Base-by-base conservation (phyloP, 441 rosid genomes). In the Lepidium campestre region DNA sequence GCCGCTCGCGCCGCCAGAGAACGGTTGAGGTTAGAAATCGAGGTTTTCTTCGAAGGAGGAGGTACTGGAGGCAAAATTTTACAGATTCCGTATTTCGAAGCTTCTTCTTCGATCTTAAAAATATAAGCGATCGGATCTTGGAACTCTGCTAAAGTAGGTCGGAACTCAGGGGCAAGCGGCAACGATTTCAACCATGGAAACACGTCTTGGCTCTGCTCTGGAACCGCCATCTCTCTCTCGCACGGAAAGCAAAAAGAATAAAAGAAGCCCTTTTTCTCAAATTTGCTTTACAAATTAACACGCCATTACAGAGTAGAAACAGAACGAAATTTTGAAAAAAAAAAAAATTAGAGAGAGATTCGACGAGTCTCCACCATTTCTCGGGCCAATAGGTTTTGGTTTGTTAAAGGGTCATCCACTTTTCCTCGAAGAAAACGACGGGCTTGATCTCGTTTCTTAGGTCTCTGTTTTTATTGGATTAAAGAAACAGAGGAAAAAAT, bases 121-220 rank as follows among this genome's bases (percentile, higher is more conserved):
- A 94, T 94, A 96, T 94, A 94, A 60, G 98, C 91, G 72, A 94
- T 94, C 72, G 98, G 98, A 91, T 94, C 98, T 88, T 91, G 99
- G 61, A 94, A 94, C 88, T 94, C 99, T 3, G 89, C 80, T 3
- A 77, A 66, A 39, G 94, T 85, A 10, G 98, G 99, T 62, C 81
- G 88, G 68, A 83, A 94, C 79, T 94, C 97, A 6, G 99, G 99
- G 9, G 99, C 98, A 19, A 83, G 50, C 56, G 99, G 98, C 29
- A 94, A 78, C 74, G 86, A 85, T 78, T 83, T 94, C 17, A 91
- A 91, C 99, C 98, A 94, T 8, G 89, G 80, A 70, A 88, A 84
- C 35, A 88, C 94, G 45, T 91, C 97, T 65, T 64, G 80, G 48
- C 74, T 69, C 59, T 76, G 77, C 78, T 80, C 85, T 8, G 83